A percentile compares a stretch with the other conserved stretches of the same genome.
Conservation (phyloP, 306 rosid genomes). For the Vigna reflexopilosa region DNA sequence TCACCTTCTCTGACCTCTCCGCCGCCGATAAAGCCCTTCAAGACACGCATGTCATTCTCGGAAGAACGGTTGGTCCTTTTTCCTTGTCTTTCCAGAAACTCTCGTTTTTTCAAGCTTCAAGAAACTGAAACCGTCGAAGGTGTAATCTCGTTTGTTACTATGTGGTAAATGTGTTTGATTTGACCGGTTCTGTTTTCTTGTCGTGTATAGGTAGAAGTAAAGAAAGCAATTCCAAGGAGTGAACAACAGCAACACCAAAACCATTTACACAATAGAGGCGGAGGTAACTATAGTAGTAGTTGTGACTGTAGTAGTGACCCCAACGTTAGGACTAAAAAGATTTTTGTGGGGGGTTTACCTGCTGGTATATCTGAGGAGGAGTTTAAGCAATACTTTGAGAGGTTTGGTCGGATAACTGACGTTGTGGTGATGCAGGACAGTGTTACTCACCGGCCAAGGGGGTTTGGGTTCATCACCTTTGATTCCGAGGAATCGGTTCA, state of each 20-base stretch:
- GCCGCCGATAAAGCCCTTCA: slow-evolving; percentile 67
- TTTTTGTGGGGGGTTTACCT: slow-evolving; percentile 86
- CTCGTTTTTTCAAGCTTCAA: neutral
- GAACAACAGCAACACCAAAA: slow-evolving; percentile 57
- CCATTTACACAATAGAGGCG: slow-evolving; percentile 53
- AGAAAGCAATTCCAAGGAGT: slow-evolving; percentile 67
- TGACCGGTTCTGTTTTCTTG: slow-evolving; percentile 20
- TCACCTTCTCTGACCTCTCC: slow-evolving; percentile 62
- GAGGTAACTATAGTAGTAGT: slow-evolving; percentile 44
- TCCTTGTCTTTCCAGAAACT: neutral
- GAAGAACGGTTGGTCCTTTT: slow-evolving; percentile 55
- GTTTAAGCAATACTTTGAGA: slow-evolving; percentile 75
- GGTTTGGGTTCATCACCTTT: slow-evolving; percentile 87
- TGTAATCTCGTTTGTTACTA: too few relatives aligned
- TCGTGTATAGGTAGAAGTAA: slow-evolving; percentile 68
- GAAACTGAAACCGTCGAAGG: neutral
- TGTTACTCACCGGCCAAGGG: slow-evolving; percentile 76
- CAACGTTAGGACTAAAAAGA: slow-evolving; percentile 67
- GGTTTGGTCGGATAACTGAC: slow-evolving; percentile 75
- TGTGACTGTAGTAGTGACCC: slow-evolving; percentile 48
- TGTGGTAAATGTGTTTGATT: slow-evolving; percentile 24
- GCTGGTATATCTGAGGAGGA: slow-evolving; percentile 68
- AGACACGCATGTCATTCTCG: slow-evolving; percentile 60
- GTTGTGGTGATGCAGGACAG: slow-evolving; percentile 90
- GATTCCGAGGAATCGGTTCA: slow-evolving; percentile 76